These are phyloP conservation scores for Alternaria sp. DNA, from an alignment of 2,329 filamentous ascomycete genomes.

Conservation along the genomic window DNA sequence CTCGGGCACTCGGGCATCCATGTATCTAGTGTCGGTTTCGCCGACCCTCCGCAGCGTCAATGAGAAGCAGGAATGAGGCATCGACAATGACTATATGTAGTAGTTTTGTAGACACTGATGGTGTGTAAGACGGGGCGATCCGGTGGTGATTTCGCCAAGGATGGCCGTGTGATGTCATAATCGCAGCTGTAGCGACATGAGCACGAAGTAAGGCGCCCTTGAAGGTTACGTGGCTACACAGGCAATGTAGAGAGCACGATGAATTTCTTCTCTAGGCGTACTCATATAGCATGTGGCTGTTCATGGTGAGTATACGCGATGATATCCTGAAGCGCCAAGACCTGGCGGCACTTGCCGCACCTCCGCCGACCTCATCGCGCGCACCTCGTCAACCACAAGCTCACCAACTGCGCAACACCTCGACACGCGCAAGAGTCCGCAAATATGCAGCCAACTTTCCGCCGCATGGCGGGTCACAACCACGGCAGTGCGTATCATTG, in stretches of 20 bases:
- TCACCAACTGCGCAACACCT: constrained; percentile 13
- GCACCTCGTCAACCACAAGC: constrained; percentile 16
- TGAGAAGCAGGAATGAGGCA: neutral
- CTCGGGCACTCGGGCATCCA: neutral
- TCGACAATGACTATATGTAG: neutral
- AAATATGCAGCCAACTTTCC: constrained; percentile 17
- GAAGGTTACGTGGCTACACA: too few relatives aligned
- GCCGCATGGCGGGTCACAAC: constrained; percentile 39
- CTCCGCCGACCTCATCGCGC: constrained; percentile 22
- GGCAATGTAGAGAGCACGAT: too few relatives aligned
- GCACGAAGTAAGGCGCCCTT: too few relatives aligned
- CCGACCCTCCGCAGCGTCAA: neutral
- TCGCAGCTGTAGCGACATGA: too few relatives aligned
- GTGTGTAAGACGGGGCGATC: neutral
- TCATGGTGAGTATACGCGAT: neutral
- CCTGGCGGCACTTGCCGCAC: constrained; percentile 16
- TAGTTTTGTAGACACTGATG: neutral
- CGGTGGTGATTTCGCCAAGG: neutral
- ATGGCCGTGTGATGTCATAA: too few relatives aligned
- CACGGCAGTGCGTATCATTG: constrained; percentile 26
- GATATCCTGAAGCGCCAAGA: constrained; percentile 21
- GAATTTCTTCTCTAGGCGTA: too few relatives aligned
- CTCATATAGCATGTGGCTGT: neutral
- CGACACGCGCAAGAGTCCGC: constrained; percentile 19
- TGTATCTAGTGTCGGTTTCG: constrained; percentile 6